A percentile compares a stretch with the other conserved stretches of the same genome.
Evolutionary conservation across 2,329 filamentous ascomycete species (phyloP).

Genomic region (Beauveria bassiana): DNA sequence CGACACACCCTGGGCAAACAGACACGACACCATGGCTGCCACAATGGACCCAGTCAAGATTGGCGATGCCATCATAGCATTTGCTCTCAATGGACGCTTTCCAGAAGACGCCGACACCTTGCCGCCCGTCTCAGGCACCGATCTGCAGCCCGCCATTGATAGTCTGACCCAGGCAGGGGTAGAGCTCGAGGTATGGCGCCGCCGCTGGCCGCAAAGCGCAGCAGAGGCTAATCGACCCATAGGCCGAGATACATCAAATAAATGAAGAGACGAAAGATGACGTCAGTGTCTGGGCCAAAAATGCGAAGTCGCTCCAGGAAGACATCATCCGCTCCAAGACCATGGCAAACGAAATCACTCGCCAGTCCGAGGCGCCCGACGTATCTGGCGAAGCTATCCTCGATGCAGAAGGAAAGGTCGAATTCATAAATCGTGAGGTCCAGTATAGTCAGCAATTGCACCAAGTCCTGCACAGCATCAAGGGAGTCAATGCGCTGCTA

Average conservation of each 20-base stretch:
- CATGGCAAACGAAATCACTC: slow-evolving; percentile 73
- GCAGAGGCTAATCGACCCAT: not conserved
- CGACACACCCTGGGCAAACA: not conserved
- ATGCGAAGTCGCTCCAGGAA: slow-evolving; percentile 75
- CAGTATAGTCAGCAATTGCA: slow-evolving; percentile 52
- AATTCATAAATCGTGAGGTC: slow-evolving; percentile 50
- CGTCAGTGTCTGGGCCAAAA: slow-evolving; percentile 77
- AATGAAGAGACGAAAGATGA: slow-evolving; percentile 72
- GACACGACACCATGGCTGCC: slow-evolving; percentile 21
- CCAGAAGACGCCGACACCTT: slow-evolving; percentile 32
- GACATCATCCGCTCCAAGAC: slow-evolving; percentile 77
- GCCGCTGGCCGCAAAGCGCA: not conserved
- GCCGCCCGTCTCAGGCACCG: slow-evolving; percentile 28
- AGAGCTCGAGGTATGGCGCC: slow-evolving; percentile 31
- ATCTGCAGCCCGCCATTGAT: slow-evolving; percentile 32
- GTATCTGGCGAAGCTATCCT: slow-evolving; percentile 44
- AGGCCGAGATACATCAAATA: slow-evolving; percentile 62
- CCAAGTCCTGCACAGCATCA: slow-evolving; percentile 42
- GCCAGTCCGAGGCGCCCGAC: slow-evolving; percentile 60
- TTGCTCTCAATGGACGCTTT: slow-evolving; percentile 33
- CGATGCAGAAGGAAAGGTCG: slow-evolving; percentile 45
- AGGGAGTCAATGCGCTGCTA: slow-evolving; percentile 52
- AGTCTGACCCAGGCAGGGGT: slow-evolving; percentile 28
- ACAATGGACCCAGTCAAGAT: slow-evolving; percentile 24
- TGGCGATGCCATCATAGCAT: slow-evolving; percentile 33